Conservation (phyloP, 176 grass and related monocot species). For the Thalia dealbata region DNA sequence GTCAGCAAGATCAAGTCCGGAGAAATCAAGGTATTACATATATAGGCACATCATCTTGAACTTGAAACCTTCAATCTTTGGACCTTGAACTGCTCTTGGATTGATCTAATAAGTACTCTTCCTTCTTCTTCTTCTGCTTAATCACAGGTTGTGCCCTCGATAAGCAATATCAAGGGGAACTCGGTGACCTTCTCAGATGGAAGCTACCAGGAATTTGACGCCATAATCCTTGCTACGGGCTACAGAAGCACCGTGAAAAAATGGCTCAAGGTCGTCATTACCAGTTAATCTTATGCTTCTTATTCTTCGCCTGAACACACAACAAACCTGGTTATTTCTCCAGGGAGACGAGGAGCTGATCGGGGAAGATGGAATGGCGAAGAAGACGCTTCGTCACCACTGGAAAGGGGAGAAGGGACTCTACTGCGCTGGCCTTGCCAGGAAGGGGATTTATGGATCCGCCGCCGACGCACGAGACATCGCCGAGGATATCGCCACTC, state of each 20-base stretch:
- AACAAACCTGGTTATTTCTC: neutral
- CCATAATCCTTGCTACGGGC: constrained; percentile 14
- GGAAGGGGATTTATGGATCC: constrained; percentile 22
- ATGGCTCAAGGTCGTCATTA: constrained; percentile 15
- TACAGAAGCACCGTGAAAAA: constrained; percentile 13
- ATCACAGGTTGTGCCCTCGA: constrained; percentile 10
- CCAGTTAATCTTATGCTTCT: neutral
- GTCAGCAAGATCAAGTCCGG: neutral
- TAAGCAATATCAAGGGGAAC: neutral
- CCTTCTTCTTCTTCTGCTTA: too few species aligned
- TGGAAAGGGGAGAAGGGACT: constrained; percentile 36
- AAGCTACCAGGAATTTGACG: neutral
- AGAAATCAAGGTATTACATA: constrained; percentile 19
- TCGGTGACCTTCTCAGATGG: neutral
- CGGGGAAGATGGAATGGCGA: constrained; percentile 33
- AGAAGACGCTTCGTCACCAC: constrained; percentile 23
- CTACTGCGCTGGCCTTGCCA: constrained; percentile 27
- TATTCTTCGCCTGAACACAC: too few species aligned
- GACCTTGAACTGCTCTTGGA: too few species aligned
- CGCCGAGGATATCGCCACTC: constrained; percentile 22
- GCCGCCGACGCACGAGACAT: constrained; percentile 26
- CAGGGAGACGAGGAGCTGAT: constrained; percentile 28
- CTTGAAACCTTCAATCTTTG: too few species aligned
- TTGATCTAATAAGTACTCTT: too few species aligned
- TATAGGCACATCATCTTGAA: too few species aligned